Conservation (phyloP, 345 rosid species). For the Pistacia vera region DNA sequence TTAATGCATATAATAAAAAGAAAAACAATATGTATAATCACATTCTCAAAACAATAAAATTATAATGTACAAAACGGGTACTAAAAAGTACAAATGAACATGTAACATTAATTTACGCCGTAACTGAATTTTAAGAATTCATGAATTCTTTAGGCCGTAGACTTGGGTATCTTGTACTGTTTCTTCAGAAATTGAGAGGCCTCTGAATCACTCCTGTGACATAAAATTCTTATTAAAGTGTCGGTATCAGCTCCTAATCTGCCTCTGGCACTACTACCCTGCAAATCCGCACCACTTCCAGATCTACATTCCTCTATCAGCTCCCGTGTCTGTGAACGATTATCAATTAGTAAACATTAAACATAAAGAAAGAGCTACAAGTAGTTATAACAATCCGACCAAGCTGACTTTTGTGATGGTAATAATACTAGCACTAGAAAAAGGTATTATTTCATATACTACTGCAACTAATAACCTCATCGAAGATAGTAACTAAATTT, state of each 20-base stretch:
- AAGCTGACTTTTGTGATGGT: not conserved
- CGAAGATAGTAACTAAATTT: not conserved
- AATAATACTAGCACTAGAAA: not conserved
- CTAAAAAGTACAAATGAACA: not conserved
- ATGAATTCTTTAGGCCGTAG: constrained; percentile 38
- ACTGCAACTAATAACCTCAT: not conserved
- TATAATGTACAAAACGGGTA: not conserved
- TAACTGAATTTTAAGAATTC: not conserved
- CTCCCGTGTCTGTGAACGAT: constrained; percentile 70
- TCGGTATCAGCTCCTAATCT: constrained; percentile 80
- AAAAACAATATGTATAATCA: not conserved
- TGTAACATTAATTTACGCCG: not conserved
- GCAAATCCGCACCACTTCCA: constrained; percentile 57
- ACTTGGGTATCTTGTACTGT: constrained; percentile 89
- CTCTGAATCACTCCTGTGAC: constrained; percentile 88
- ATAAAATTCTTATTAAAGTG: constrained; percentile 73
- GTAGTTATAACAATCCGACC: not conserved
- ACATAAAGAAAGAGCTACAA: not conserved
- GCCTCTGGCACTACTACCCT: constrained; percentile 54
- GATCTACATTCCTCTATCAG: constrained; percentile 80
- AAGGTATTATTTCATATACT: not conserved
- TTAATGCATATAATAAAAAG: not conserved
- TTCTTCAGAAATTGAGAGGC: constrained; percentile 91
- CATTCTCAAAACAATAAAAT: not conserved
- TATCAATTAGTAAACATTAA: not conserved